Base-by-base conservation (phyloP, 2,329 filamentous ascomycete species). In the Chaetomium strumarium region DNA sequence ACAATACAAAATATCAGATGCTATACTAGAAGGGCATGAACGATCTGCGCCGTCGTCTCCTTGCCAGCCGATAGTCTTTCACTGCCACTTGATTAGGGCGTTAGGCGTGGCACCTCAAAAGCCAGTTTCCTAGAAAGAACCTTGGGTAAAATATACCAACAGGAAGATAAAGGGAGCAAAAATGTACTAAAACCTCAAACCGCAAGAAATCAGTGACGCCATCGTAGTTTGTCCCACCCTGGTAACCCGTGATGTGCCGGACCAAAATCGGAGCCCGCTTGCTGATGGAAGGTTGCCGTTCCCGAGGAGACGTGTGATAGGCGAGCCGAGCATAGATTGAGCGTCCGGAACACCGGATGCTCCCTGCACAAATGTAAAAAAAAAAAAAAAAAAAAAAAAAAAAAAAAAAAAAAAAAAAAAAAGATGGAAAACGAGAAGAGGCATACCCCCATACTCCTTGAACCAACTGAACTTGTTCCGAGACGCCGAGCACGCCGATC, bases 401-500 rank as follows among this genome's bases (percentile, higher is more conserved):
- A n/a, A n/a, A n/a, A n/a, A n/a, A n/a, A n/a, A n/a, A n/a, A n/a
- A 38, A 30, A 34, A 19, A 19, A 31, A 30, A 16, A 17, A 31
- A 41, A 12, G 13, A 29, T 17, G 11, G n/a, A 34, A 36, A 51
- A 39, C 52, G 17, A 40, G 38, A 40, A 49, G 29, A 47, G 48
- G 34, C 41, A 45, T 45, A 16, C 49, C 20, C 39, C 14, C 20
- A 31, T 24, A 36, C 48, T 41, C 34, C 40, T 20, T n/a, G 29
- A 45, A 11, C 12, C 45, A 47, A 42, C 17, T 24, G n/a, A 48
- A 53, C 41, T 52, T 31, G 41, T 54, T 24, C 55, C 56, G 55
- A 54, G 56, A 60, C 55, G 52, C 57, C 51, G 41, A 52, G 48
- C 55, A 61, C 52, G 52, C 59, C 53, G 41, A 52, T 17, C 48